These are phyloP conservation scores for Leccinum variicolor DNA, from an alignment of 768 basidiomycete species.

Conservation along the genomic window DNA sequence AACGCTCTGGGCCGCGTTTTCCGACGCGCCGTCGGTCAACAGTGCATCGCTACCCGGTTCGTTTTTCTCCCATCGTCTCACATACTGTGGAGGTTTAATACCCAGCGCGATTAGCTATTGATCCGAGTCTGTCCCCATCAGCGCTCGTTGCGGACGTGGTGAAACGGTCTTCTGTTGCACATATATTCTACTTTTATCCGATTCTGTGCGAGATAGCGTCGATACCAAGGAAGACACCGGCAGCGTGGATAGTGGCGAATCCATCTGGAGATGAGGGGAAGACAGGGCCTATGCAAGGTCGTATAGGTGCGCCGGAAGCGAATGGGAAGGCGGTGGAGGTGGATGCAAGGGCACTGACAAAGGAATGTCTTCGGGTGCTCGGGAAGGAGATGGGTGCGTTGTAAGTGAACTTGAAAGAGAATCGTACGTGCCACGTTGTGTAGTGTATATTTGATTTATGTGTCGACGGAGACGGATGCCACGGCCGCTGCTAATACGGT, in stretches of 20 bases:
- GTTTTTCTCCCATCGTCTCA: conserved; percentile 10
- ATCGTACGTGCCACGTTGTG: too few species aligned
- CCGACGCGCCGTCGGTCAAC: conserved; percentile 58
- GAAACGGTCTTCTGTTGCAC: conserved; percentile 72
- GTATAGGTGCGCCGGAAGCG: conserved; percentile 20
- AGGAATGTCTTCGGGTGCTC: conserved; percentile 62
- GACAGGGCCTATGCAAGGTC: conserved; percentile 6
- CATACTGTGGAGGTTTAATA: not conserved
- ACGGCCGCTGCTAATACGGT: too few species aligned
- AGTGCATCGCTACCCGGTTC: conserved; percentile 57
- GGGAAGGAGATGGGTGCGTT: conserved; percentile 70
- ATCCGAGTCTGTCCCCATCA: conserved; percentile 45
- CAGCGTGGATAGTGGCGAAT: conserved; percentile 52
- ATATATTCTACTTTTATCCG: conserved; percentile 86
- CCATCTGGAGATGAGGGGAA: conserved; percentile 10
- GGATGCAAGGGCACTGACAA: conserved; percentile 65
- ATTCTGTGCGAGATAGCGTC: conserved; percentile 78
- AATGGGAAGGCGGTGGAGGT: conserved; percentile 41
- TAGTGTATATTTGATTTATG: too few species aligned
- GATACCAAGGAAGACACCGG: conserved; percentile 63
- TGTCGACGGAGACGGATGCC: too few species aligned
- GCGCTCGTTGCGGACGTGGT: conserved; percentile 66
- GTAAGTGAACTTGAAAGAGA: not conserved
- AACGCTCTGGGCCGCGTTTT: conserved; percentile 71
- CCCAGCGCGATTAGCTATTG: conserved; percentile 29